Evolutionary conservation across 2,329 filamentous ascomycete species (phyloP), one percentile per base, ranked within the genome.

Genomic region (Stylonectria norvegica): DNA sequence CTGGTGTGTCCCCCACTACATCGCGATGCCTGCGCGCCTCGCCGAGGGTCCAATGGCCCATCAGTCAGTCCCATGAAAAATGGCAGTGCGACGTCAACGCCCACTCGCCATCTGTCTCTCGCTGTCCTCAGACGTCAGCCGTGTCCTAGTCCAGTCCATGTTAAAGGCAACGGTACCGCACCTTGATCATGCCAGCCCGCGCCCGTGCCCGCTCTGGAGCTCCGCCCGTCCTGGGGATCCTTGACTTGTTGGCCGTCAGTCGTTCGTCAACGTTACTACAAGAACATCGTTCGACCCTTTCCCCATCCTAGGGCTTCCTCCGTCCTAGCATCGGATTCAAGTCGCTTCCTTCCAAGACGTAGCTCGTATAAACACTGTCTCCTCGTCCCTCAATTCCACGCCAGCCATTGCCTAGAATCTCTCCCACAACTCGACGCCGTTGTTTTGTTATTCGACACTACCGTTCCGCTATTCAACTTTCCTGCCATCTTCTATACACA

Each of bases 1-100:
- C 42, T 46, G 45, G 42, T 42, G 34, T 37, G 44, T 47, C 42
- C 50, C 50, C 53, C 49, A 53, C 53, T 50, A 42, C 52, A 54
- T 56, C 48, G 48, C 36, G 47, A 43, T 53, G 43, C 43, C 43
- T 38, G 43, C 34, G 38, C 42, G 45, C 39, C 34, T 30, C 33
- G 40, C 47, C 45, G 40, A 47, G 38, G 49, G 43, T 42, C 31
- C 17, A 48, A 46, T 56, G 53, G 53, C 33, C 14, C 49, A 45
- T 56, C 53, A 55, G 45, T 57, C 52, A 57, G 55, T 50, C 48
- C 54, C 53, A 57, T 57, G 42, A 38, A 40, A 45, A 49, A 55
- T 49, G 50, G 54, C 50, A 55, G 53, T 57, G 52, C 53, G 48
- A 57, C 53, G 50, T 48, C 49, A 43, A 48, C 53, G 49, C 42